phyloP scores from a whole-genome alignment of 768 basidiomycete genomes.

The Chalciporus chontae region DNA sequence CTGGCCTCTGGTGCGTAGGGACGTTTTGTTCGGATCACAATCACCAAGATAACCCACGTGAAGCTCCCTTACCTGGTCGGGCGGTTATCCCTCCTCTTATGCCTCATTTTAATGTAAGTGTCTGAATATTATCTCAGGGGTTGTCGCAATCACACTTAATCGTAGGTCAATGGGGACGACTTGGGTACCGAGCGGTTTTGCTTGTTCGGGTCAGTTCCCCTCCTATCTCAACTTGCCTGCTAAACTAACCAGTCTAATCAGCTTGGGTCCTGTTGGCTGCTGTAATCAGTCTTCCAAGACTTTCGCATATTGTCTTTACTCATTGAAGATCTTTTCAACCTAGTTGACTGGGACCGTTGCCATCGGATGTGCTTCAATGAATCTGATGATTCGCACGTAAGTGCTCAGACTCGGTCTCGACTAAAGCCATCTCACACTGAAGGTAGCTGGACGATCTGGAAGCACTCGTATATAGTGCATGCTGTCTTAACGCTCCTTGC shows the following conservation, averaged over 20 bases:
- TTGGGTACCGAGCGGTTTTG: background rate
- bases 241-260: conserved; percentile 5
- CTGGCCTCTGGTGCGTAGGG: conserved; percentile 22
- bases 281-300: conserved; percentile 6
- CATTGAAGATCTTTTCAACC: background rate
- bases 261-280: conserved; percentile 2
- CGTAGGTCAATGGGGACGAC: conserved; percentile 5
- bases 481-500: conserved; percentile 6
- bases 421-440: background rate
- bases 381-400: conserved; percentile 31
- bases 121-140: background rate
- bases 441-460: conserved; percentile 29
- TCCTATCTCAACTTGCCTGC: background rate
- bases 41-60: too few relatives aligned
- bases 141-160: too few relatives aligned
- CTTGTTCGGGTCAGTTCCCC: conserved; percentile 21
- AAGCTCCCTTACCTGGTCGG: conserved; percentile 27
- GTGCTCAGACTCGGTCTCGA: background rate
- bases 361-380: conserved; percentile 19
- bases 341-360: conserved; percentile 16
- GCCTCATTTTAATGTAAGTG: conserved; percentile 17
- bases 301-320: background rate
- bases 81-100: conserved; percentile 12
- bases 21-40: background rate
- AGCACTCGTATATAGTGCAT: conserved; percentile 13